Conservation (phyloP, 2,329 filamentous ascomycete genomes). For the Colletotrichum phormii region DNA sequence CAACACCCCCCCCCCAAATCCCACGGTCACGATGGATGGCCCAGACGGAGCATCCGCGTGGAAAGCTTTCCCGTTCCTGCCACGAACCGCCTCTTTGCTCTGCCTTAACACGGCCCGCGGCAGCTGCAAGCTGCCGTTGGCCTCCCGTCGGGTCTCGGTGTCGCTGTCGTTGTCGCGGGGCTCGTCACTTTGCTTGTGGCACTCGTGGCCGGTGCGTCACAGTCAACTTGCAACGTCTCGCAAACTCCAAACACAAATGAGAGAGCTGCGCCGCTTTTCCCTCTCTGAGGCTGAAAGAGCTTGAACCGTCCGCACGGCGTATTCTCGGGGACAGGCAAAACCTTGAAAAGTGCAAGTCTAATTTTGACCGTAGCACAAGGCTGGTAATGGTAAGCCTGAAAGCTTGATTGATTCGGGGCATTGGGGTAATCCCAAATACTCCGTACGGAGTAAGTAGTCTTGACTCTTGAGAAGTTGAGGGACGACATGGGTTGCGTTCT, state of each 20-base stretch:
- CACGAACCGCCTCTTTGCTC: background rate
- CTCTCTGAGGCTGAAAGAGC: background rate
- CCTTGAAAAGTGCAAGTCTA: background rate
- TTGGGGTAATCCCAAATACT: background rate
- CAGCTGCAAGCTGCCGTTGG: background rate
- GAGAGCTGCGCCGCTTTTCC: background rate
- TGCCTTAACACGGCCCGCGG: conserved; percentile 1
- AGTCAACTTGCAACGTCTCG: conserved; percentile 15
- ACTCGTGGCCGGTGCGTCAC: conserved; percentile 19
- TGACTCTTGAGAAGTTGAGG: background rate
- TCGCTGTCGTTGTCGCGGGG: background rate
- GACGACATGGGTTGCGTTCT: background rate
- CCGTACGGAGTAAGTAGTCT: no score
- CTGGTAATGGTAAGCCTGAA: conserved; percentile 5
- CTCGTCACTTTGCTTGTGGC: conserved; percentile 22
- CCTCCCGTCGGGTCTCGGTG: background rate
- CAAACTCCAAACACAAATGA: background rate
- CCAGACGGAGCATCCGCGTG: conserved; percentile 6
- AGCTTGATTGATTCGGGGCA: conserved; percentile 20
- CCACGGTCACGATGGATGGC: background rate
- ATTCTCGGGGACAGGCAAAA: background rate
- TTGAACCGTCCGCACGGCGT: background rate
- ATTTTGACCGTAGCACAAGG: conserved; percentile 3
- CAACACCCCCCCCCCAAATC: background rate
- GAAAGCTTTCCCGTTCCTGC: conserved; percentile 5